A percentile compares a stretch with the other conserved stretches of the same genome.
These are phyloP conservation scores for Lasiosphaeris hirsuta DNA, from an alignment of 495 filamentous ascomycete genomes.

Conservation along the genomic window DNA sequence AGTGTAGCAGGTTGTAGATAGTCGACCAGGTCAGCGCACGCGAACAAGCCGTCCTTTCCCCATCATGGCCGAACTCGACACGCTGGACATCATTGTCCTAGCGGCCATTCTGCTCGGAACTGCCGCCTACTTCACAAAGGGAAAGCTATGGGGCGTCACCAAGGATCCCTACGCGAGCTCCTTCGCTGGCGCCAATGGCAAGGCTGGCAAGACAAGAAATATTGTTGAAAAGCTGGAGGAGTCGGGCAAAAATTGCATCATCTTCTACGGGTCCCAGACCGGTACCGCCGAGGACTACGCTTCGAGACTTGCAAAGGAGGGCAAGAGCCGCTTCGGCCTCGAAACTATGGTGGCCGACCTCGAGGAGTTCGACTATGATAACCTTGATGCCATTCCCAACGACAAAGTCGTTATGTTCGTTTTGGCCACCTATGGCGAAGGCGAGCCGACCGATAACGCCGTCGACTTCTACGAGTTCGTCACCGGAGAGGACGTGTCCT, in stretches of 20 bases:
- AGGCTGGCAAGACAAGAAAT: slow-evolving; percentile 85
- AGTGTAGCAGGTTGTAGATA: background rate
- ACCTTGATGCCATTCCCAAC: slow-evolving; percentile 80
- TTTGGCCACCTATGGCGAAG: slow-evolving; percentile 95
- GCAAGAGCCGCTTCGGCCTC: slow-evolving; percentile 89
- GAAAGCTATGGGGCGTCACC: slow-evolving; percentile 79
- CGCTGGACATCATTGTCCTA: slow-evolving; percentile 89
- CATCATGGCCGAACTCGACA: slow-evolving; percentile 92
- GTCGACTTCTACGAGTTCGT: slow-evolving; percentile 99
- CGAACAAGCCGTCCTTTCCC: background rate
- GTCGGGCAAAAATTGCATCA: slow-evolving; percentile 91
- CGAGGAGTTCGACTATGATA: slow-evolving; percentile 97
- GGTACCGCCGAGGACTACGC: slow-evolving; percentile 99
- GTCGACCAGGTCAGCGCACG: background rate
- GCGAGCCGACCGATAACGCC: slow-evolving; percentile 97
- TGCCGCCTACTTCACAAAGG: slow-evolving; percentile 95
- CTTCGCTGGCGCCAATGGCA: slow-evolving; percentile 65
- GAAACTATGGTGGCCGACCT: slow-evolving; percentile 99
- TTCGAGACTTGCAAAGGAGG: slow-evolving; percentile 95
- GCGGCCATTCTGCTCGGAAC: slow-evolving; percentile 79
- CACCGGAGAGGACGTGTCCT: slow-evolving; percentile 71
- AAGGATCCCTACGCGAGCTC: slow-evolving; percentile 85
- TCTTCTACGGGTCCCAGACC: slow-evolving; percentile 98
- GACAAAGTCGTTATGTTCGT: slow-evolving; percentile 95
- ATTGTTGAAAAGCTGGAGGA: slow-evolving; percentile 96